Base-by-base conservation (phyloP, 2,329 filamentous ascomycete genomes). In the Neophaeococcomyces mojaviensis region DNA sequence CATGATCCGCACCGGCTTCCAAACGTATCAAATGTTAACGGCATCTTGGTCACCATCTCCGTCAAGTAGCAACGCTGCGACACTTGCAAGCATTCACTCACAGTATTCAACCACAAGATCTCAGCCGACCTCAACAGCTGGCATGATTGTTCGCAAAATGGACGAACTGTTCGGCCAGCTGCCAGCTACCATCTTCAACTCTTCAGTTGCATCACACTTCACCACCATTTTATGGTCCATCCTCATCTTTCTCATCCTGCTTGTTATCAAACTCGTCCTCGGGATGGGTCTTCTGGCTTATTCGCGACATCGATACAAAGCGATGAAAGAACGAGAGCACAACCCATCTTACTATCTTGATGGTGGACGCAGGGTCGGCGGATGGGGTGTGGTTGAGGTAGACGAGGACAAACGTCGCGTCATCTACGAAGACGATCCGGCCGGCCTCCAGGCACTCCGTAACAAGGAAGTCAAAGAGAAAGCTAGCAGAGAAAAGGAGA, bases 1-100 rank as follows among this genome's bases (percentile, higher is more conserved):
- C 39, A 96, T 98, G 66, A 92, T 98, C 63, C 82, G 94, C 35
- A 88, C 94, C 38, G 89, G 87, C 1, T 77, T 97, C 35, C 92
- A 98, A 63, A 96, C 90, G 5, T 98, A 97, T 65, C 86, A 96
- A 67, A 97, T 97, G 90, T 94, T 97, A 60, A 77, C 97, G 12
- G 86, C 89, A 3, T 89, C 87, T 0, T 83, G 94, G 58, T 74
- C 96, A 28, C 84, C 88, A 0, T 48, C 51, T 13, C 40, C 51
- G 20, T 35, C 66, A 2, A 55, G 55, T 8, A 54, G 55, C 22
- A 58, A 60, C 30, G 55, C 56, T 6, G 60, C 68, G 2, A 68
- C 67, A 4, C 57, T 71, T 7, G 60, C 67, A 7, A 65, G 67
- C 2, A 69, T 71, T 35, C 65, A 70, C 44, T 61, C 62, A 49